phyloP scores from a whole-genome alignment of 495 filamentous ascomycete genomes.

The Copromyces sp. region DNA sequence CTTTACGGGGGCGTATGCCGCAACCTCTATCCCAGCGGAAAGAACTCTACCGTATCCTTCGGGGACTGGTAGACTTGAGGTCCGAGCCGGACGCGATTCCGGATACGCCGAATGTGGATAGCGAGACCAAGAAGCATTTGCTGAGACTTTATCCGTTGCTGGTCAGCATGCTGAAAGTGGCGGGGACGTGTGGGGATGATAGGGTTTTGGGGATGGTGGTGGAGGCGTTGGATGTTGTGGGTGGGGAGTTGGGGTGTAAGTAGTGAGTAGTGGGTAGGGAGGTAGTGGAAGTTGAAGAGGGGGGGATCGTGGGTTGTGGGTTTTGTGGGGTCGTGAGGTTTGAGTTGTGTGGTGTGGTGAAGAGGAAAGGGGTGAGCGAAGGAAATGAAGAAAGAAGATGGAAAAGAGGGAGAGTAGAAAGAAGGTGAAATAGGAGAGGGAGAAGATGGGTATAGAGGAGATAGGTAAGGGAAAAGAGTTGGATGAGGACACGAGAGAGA shows the following conservation, averaged over 20 bases:
- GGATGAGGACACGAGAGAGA: not conserved
- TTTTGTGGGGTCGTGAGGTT: too few species aligned
- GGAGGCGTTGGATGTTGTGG: slow-evolving; percentile 54
- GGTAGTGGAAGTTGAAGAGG: too few species aligned
- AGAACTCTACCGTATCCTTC: slow-evolving; percentile 65
- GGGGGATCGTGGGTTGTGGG: too few species aligned
- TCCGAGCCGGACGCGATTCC: slow-evolving; percentile 66
- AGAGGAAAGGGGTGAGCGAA: not conserved
- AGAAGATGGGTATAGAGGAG: not conserved
- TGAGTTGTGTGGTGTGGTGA: not conserved
- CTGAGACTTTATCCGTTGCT: slow-evolving; percentile 76
- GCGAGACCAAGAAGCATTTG: slow-evolving; percentile 56
- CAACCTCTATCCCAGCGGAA: slow-evolving; percentile 72
- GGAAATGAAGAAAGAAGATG: too few species aligned
- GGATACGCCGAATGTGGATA: slow-evolving; percentile 46
- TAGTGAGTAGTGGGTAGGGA: not conserved
- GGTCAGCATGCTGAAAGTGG: slow-evolving; percentile 56
- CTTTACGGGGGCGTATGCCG: slow-evolving; percentile 82
- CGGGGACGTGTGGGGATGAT: slow-evolving; percentile 51
- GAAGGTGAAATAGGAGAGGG: too few species aligned
- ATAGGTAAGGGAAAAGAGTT: not conserved
- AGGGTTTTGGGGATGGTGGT: slow-evolving; percentile 48
- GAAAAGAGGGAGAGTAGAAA: not conserved
- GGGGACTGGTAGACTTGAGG: slow-evolving; percentile 50
- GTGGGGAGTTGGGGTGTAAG: slow-evolving; percentile 51